Base-by-base conservation (phyloP, 2,329 filamentous ascomycete genomes). In the Ophidiomyces ophidiicola region DNA sequence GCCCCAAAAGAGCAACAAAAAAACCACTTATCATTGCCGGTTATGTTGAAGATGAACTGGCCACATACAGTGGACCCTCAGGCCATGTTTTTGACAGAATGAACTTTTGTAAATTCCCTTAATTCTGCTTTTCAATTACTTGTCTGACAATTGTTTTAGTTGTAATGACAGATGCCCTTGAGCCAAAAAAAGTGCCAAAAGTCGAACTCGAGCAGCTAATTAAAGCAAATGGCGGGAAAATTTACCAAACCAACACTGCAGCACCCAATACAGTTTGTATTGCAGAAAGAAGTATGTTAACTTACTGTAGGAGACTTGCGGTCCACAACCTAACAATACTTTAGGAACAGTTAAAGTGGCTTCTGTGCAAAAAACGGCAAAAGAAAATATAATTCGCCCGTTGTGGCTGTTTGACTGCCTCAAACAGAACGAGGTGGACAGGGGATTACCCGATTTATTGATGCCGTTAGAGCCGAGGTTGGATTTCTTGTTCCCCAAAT, bases 371-470 rank as follows among this genome's bases (percentile, higher is more conserved):
- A 93, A 90, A 51, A 69, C 67, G 4, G 79, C 76, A 3, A 67
- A 73, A 0, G 69, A 74, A 5, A 78, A 84, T 48, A 79, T 98
- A 36, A 69, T 96, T 41, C 75, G 76, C 15, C 82, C 87, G 0
- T 70, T 67, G 4, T 98, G 90, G 90, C 64, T 96, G 2, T 67
- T 82, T 19, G 86, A 96, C 56, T 90, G 84, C 50, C 68, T 93
- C 23, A 70, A 71, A 21, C 70, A 70, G 43, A 67, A 65, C 31
- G 69, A 78, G 46, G 53, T 59, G 29, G 74, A 78, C 48, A 53
- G 54, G 1, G 57, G 75, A 58, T 60, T 70, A 47, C 38, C 67
- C 1, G 71, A 69, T 3, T 68, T 71, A 3, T 71, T 80, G 8
- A 60, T 94, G 5, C 72, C 93, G 0, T 64, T 72, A 3, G 77